phyloP scores from a whole-genome alignment of 1,284 basidiomycete genomes.

The Porodaedalea pini region DNA sequence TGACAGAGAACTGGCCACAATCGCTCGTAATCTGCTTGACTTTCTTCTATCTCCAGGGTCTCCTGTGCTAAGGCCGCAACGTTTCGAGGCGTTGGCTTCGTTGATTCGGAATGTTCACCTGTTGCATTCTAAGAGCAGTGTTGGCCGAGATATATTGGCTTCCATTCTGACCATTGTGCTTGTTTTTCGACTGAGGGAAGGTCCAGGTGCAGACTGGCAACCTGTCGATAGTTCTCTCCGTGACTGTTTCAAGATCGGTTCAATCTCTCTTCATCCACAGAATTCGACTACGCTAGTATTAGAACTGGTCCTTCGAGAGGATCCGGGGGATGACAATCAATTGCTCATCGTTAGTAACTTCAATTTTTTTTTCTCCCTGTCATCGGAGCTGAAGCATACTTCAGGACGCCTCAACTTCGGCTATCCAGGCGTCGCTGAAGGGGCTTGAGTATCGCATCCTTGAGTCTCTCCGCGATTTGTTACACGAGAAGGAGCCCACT shows the following conservation, averaged over 20 bases:
- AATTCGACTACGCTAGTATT: slow-evolving; percentile 6
- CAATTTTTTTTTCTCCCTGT: neutral
- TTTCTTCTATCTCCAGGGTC: slow-evolving; percentile 1
- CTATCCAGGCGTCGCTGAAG: slow-evolving; percentile 11
- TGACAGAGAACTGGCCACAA: neutral
- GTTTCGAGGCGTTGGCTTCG: slow-evolving; percentile 2
- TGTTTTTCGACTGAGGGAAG: slow-evolving; percentile 15
- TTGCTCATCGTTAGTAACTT: slow-evolving; percentile 13
- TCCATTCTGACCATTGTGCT: slow-evolving; percentile 14
- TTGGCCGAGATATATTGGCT: neutral
- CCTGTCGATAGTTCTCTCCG: slow-evolving; percentile 5
- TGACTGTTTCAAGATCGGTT: slow-evolving; percentile 1
- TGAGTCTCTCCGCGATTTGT: neutral
- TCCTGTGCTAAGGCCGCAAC: neutral
- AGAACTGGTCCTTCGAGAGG: slow-evolving; percentile 6
- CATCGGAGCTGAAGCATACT: neutral
- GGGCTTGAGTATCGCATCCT: slow-evolving; percentile 2
- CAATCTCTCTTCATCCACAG: slow-evolving; percentile 1
- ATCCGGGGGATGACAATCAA: neutral
- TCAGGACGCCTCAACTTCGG: slow-evolving; percentile 6
- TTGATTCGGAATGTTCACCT: neutral
- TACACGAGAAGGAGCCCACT: neutral
- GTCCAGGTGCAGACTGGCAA: slow-evolving; percentile 9
- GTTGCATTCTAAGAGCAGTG: neutral
- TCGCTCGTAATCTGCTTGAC: neutral